Percentiles rank a stretch among this genome's conserved stretches.
Conservation (phyloP, 2,329 filamentous ascomycete genomes). For the Cercospora sojina region DNA sequence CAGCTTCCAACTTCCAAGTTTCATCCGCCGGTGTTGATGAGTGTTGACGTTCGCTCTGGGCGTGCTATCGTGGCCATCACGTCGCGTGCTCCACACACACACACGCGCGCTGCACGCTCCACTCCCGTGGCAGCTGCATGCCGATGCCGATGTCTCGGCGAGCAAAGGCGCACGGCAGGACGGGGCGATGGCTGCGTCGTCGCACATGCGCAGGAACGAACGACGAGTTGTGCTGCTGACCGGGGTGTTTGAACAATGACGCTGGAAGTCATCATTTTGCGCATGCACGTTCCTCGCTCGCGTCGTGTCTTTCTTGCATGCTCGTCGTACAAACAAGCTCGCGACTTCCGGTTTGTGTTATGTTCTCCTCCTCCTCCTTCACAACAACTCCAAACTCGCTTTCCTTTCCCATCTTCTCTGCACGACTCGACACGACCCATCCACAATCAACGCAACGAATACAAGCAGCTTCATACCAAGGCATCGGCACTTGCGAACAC, state of each 20-base stretch:
- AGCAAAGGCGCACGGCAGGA: neutral
- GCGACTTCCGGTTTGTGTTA: neutral
- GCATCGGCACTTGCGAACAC: slow-evolving; percentile 5
- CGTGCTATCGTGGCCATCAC: neutral
- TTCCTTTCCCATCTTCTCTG: neutral
- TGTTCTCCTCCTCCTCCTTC: neutral
- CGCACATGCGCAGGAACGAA: slow-evolving; percentile 3
- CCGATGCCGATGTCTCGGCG: slow-evolving; percentile 2
- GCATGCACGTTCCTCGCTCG: slow-evolving; percentile 4
- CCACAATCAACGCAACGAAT: neutral
- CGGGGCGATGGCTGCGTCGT: neutral
- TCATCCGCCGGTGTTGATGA: neutral
- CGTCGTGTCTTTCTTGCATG: slow-evolving; percentile 1
- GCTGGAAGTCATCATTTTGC: neutral
- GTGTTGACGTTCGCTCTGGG: neutral
- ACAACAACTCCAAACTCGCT: slow-evolving; percentile 1
- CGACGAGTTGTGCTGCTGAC: neutral
- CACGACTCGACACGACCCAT: neutral
- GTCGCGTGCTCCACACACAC: slow-evolving; percentile 9
- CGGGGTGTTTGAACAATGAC: slow-evolving; percentile 5
- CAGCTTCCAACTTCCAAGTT: slow-evolving; percentile 12
- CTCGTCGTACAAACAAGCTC: slow-evolving; percentile 6
- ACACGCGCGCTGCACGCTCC: neutral
- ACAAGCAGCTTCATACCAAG: neutral
- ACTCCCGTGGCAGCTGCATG: neutral